Percentiles rank a stretch among this genome's conserved stretches.
phyloP scores from a whole-genome alignment of 768 basidiomycete species.

The Termitomyces sp. region DNA sequence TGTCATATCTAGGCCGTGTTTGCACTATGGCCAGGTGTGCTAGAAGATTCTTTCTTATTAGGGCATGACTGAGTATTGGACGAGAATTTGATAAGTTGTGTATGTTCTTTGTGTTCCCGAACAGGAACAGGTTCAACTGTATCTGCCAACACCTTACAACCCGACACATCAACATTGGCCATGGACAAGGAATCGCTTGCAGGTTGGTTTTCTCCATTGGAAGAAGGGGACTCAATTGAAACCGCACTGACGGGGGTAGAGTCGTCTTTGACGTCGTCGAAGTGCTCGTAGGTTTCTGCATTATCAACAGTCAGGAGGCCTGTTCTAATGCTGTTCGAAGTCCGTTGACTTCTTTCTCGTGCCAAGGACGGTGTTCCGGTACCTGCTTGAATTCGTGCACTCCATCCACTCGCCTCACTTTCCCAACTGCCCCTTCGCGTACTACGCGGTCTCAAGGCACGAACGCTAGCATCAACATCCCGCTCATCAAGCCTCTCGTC shows the following conservation, averaged over 20 bases:
- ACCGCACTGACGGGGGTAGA: constrained; percentile 1
- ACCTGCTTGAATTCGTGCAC: constrained; percentile 55
- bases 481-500: constrained; percentile 60
- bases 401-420: constrained; percentile 86
- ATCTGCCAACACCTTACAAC: constrained; percentile 10
- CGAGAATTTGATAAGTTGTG: constrained; percentile 1
- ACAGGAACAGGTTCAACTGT: constrained; percentile 4
- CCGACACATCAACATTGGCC: not conserved
- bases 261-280: constrained; percentile 20
- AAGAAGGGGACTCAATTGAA: constrained; percentile 6
- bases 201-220: not conserved
- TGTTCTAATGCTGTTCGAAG: constrained; percentile 54
- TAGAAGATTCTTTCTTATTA: not conserved
- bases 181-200: not conserved
- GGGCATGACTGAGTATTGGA: not conserved
- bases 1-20: not conserved
- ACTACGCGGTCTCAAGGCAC: constrained; percentile 83
- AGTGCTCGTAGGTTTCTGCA: constrained; percentile 22
- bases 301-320: constrained; percentile 50
- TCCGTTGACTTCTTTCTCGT: constrained; percentile 56
- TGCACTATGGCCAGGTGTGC: not conserved
- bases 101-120: constrained; percentile 1
- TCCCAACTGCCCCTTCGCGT: constrained; percentile 90
- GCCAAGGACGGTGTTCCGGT: constrained; percentile 39
- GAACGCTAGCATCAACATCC: constrained; percentile 82